Conservation (phyloP, 164 flowering plant species). For the Vitis rotundifolia region DNA sequence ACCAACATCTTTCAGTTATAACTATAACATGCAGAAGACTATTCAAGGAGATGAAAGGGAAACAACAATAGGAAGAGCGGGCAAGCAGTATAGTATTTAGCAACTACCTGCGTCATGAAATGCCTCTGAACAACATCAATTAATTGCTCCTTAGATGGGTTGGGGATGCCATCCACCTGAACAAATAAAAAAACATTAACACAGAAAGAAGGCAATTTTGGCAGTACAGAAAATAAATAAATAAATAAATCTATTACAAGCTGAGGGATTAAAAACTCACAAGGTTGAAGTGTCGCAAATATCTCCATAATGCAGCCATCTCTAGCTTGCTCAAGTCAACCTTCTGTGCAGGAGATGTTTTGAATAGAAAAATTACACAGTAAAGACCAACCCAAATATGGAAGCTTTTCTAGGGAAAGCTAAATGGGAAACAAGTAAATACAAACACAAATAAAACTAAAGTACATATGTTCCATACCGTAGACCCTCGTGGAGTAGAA, state of each 20-base stretch:
- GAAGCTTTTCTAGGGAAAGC: background rate
- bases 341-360: constrained; percentile 42
- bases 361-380: background rate
- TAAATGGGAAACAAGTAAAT: background rate
- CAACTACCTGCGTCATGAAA: constrained; percentile 85
- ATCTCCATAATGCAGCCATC: constrained; percentile 87
- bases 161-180: constrained; percentile 75
- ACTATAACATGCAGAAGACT: background rate
- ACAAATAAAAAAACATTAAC: background rate
- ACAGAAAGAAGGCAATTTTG: background rate
- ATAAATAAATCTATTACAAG: background rate
- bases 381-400: background rate
- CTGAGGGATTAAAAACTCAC: constrained; percentile 42
- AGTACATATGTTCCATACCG: constrained; percentile 30
- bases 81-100: too few species aligned
- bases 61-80: too few species aligned
- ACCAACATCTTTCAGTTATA: too few species aligned
- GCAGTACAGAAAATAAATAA: background rate
- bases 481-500: constrained; percentile 52
- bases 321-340: constrained; percentile 91
- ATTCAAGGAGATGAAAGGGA: too few species aligned
- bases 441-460: background rate
- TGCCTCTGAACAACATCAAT: constrained; percentile 89
- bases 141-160: constrained; percentile 87
- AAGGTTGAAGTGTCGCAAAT: constrained; percentile 91